Conservation (phyloP, 176 grass and related monocot species). For the Musa acuminata region DNA sequence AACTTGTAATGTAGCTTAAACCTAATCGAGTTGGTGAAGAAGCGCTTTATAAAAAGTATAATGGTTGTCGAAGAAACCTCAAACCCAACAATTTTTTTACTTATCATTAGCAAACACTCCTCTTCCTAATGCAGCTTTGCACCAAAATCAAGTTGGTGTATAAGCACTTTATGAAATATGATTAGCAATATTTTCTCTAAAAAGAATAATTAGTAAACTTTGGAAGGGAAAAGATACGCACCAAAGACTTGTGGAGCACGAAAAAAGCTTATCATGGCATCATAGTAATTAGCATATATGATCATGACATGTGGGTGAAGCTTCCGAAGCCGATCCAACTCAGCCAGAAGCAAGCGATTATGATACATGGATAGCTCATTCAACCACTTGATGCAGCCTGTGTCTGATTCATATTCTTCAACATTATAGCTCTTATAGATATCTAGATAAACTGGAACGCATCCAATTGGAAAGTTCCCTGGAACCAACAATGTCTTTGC, state of each 20-base stretch:
- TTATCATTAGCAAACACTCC: neutral
- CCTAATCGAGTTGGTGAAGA: no score
- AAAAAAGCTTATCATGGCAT: constrained; percentile 3
- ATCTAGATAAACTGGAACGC: constrained; percentile 11
- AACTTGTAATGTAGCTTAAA: no score
- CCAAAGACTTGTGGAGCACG: constrained; percentile 5
- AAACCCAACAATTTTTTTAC: neutral
- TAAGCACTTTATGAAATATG: neutral
- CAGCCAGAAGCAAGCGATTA: constrained; percentile 10
- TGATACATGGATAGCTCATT: constrained; percentile 30
- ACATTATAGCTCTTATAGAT: neutral
- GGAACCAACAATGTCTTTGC: constrained; percentile 17
- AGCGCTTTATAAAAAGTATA: neutral
- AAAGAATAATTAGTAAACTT: neutral
- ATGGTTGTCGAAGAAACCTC: neutral
- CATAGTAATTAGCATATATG: constrained; percentile 31
- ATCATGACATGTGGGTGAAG: neutral
- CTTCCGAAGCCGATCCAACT: neutral
- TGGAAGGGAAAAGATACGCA: neutral
- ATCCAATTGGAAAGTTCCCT: constrained; percentile 9
- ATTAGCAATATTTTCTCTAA: neutral
- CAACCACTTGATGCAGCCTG: constrained; percentile 25
- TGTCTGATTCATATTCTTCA: constrained; percentile 9
- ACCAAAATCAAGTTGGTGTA: neutral
- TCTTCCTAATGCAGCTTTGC: neutral